Percentiles rank a stretch among this genome's conserved stretches.
Conservation (phyloP, 768 basidiomycete species). For the Suillus plorans region DNA sequence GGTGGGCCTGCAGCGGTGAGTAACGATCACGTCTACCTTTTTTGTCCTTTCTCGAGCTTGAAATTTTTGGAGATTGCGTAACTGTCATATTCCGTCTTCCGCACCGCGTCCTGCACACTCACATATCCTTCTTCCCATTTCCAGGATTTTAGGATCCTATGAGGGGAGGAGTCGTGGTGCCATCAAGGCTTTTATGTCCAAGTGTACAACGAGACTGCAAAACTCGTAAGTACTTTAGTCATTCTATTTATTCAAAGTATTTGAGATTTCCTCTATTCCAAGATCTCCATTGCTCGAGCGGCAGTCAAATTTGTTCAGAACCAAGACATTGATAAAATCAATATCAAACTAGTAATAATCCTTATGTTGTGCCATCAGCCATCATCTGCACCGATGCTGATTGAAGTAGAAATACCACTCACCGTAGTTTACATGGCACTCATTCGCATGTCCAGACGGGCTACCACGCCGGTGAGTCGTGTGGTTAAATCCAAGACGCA, state of each 20-base stretch:
- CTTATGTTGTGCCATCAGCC: not conserved
- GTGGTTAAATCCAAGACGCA: not conserved
- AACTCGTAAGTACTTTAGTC: not conserved
- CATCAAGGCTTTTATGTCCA: not conserved
- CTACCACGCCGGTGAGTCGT: not conserved
- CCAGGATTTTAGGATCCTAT: too few species aligned
- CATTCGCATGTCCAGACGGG: not conserved
- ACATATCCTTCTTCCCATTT: too few species aligned
- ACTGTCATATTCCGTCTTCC: too few species aligned
- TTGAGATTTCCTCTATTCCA: not conserved
- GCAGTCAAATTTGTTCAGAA: too few species aligned
- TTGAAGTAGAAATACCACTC: not conserved
- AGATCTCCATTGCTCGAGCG: not conserved
- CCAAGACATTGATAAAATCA: not conserved
- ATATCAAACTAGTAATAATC: not conserved
- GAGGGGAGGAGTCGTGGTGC: too few species aligned
- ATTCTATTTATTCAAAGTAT: not conserved
- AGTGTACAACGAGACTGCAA: too few species aligned
- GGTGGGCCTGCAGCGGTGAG: too few species aligned
- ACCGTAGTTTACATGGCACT: too few species aligned
- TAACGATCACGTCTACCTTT: too few species aligned
- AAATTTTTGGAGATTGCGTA: too few species aligned
- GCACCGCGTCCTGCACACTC: too few species aligned
- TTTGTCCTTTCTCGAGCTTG: too few species aligned
- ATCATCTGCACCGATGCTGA: not conserved